Evolutionary conservation across 2,329 filamentous ascomycete species (phyloP), one percentile per base, ranked within the genome.

Genomic region (Xylariaceae sp.): DNA sequence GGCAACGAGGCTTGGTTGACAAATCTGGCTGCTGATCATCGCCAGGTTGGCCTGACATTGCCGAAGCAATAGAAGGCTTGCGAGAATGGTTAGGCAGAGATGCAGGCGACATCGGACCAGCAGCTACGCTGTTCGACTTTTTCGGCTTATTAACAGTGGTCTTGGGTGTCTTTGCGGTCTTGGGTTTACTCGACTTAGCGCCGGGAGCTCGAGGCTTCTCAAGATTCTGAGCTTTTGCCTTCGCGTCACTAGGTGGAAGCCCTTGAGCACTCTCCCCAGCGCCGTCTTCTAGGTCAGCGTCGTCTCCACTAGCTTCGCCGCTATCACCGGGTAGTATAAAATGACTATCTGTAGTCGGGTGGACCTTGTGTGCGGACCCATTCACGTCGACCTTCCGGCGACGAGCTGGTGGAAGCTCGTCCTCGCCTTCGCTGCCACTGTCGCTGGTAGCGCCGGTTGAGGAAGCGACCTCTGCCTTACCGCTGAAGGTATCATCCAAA

Each of bases 1-100:
- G 95, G 80, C 95, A 99, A 62, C 95, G 92, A 54, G 95, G 95
- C 78, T 98, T 97, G 65, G 90, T 93, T 0, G 94, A 97, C 17
- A 98, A 79, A 67, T 99, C 94, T 3, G 93, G 95, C 45, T 96
- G 81, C 55, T 97, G 93, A 64, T 97, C 93, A 64, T 96, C 91
- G 65, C 92, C 91, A 28, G 81, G 79, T 44, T 81, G 84, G 6
- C 79, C 78, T 4, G 80, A 75, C 43, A 79, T 63, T 12, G 75
- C 75, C 12, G 91, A 92, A 9, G 87, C 83, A 55, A 88, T 81
- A 1, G 91, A 93, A 34, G 86, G 84, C 76, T 95, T 95, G 67
- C 91, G 88, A 28, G 90, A 87, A 62, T 71, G 69, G 58, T 89
- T 81, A 16, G 90, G 87, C 51, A 91, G 77, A 2, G 89, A 92